These are phyloP conservation scores for Ceratobasidium sp. DNA, from an alignment of 1,284 basidiomycete genomes.

Conservation along the genomic window DNA sequence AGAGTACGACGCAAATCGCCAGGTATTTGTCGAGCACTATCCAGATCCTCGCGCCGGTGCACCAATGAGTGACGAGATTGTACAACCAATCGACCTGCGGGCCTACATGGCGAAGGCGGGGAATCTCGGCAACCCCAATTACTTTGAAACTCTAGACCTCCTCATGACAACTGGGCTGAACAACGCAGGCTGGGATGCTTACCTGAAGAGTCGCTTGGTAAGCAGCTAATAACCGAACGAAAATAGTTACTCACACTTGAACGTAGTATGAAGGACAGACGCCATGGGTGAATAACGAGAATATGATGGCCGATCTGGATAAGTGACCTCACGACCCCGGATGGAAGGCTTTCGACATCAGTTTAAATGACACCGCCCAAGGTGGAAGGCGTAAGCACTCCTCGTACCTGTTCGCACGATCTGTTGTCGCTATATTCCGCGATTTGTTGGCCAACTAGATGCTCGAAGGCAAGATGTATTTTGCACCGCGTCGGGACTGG, in stretches of 20 bases:
- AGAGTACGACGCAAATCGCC: constrained; percentile 1
- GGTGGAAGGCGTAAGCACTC: background rate
- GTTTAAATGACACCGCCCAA: background rate
- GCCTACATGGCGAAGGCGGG: constrained; percentile 14
- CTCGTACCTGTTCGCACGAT: constrained; percentile 23
- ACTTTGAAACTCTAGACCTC: constrained; percentile 9
- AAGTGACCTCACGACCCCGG: constrained; percentile 16
- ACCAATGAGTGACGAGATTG: constrained; percentile 6
- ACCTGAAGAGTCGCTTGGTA: constrained; percentile 28
- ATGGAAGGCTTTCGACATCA: constrained; percentile 14
- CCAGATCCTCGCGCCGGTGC: constrained; percentile 7
- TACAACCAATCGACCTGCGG: background rate
- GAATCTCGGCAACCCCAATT: constrained; percentile 8
- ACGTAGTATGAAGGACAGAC: constrained; percentile 9
- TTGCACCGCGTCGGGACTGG: constrained; percentile 33
- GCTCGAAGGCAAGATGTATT: constrained; percentile 36
- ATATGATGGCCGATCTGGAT: background rate
- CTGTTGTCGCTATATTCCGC: background rate
- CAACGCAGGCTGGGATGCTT: background rate
- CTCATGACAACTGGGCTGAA: constrained; percentile 31
- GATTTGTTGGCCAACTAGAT: constrained; percentile 41
- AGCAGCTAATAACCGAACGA: background rate
- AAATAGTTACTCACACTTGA: background rate
- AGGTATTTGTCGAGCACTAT: constrained; percentile 13
- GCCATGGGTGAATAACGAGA: constrained; percentile 13